Conservation (phyloP, 495 filamentous ascomycete species). For the Chaetomium cochliodes region DNA sequence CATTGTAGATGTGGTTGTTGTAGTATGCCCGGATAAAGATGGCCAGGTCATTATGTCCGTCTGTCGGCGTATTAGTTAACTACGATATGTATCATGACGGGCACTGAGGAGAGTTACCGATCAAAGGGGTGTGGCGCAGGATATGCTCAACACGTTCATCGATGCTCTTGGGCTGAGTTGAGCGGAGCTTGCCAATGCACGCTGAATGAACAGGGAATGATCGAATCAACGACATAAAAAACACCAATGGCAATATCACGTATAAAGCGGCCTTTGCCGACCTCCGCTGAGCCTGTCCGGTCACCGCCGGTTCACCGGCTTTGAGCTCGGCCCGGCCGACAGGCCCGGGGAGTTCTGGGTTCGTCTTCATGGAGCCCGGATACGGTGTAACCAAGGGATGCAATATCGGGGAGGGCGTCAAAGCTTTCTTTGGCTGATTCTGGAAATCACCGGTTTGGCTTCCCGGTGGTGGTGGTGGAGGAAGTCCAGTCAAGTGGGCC, state of each 20-base stretch:
- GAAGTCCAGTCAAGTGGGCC: neutral
- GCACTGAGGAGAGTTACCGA: conserved; percentile 53
- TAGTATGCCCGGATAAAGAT: conserved; percentile 66
- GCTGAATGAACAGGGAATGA: neutral
- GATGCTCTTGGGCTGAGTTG: conserved; percentile 41
- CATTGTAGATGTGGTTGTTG: conserved; percentile 73
- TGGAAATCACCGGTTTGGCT: neutral
- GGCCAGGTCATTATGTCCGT: conserved; percentile 90
- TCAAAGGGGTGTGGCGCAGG: conserved; percentile 70
- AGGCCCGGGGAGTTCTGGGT: neutral
- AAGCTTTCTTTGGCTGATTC: neutral
- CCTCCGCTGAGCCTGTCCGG: neutral
- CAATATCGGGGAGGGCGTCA: neutral
- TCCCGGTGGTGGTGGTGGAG: neutral
- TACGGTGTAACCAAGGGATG: neutral
- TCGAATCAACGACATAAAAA: conserved; percentile 11
- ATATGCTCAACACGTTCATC: conserved; percentile 69
- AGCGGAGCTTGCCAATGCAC: conserved; percentile 3
- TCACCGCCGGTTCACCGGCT: neutral
- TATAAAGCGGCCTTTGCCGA: conserved; percentile 3
- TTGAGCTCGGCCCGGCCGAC: neutral
- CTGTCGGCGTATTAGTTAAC: conserved; percentile 43
- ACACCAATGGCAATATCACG: conserved; percentile 7
- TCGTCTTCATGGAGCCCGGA: conserved; percentile 12
- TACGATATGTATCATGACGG: neutral